A percentile compares a stretch with the other conserved stretches of the same genome.
Evolutionary conservation across 305 asterid species (phyloP).

Genomic region (Fraxinus floribunda): DNA sequence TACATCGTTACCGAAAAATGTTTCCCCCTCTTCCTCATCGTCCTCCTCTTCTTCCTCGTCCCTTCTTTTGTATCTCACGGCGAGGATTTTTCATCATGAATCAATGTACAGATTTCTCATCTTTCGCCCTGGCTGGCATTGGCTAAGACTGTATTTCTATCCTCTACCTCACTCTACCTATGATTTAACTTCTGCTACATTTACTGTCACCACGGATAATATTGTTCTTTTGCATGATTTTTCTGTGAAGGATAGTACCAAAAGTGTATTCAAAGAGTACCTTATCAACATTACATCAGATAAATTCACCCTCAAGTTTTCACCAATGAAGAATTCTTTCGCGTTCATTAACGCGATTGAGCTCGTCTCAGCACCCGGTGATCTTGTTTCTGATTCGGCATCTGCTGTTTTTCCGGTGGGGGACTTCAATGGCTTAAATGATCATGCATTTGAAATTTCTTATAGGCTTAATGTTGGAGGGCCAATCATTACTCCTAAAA

Average conservation of each 20-base stretch:
- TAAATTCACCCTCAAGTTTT: slow-evolving; percentile 62
- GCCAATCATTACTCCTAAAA: slow-evolving; percentile 57
- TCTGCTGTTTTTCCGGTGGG: slow-evolving; percentile 49
- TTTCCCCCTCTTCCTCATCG: slow-evolving; percentile 27
- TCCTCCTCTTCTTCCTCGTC: slow-evolving; percentile 26
- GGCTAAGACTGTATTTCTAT: slow-evolving; percentile 63
- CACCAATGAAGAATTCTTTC: slow-evolving; percentile 66
- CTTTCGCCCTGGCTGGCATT: slow-evolving; percentile 61
- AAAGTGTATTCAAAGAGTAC: slow-evolving; percentile 63
- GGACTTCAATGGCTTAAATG: slow-evolving; percentile 45
- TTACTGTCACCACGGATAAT: slow-evolving; percentile 53
- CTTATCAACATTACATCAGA: slow-evolving; percentile 63
- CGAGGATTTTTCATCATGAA: slow-evolving; percentile 63
- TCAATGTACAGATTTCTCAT: slow-evolving; percentile 73
- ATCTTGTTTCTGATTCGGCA: slow-evolving; percentile 60
- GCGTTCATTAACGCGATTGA: slow-evolving; percentile 87
- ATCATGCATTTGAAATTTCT: slow-evolving; percentile 50
- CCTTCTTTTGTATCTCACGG: slow-evolving; percentile 43
- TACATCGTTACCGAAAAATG: slow-evolving; percentile 32
- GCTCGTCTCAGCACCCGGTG: slow-evolving; percentile 77
- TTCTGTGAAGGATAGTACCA: slow-evolving; percentile 44
- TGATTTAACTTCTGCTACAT: slow-evolving; percentile 62
- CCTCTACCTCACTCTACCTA: slow-evolving; percentile 62
- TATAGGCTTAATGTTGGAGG: slow-evolving; percentile 81
- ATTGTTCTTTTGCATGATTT: slow-evolving; percentile 71